phyloP scores from a whole-genome alignment of 1,284 basidiomycete genomes.

The Boletus mariae region DNA sequence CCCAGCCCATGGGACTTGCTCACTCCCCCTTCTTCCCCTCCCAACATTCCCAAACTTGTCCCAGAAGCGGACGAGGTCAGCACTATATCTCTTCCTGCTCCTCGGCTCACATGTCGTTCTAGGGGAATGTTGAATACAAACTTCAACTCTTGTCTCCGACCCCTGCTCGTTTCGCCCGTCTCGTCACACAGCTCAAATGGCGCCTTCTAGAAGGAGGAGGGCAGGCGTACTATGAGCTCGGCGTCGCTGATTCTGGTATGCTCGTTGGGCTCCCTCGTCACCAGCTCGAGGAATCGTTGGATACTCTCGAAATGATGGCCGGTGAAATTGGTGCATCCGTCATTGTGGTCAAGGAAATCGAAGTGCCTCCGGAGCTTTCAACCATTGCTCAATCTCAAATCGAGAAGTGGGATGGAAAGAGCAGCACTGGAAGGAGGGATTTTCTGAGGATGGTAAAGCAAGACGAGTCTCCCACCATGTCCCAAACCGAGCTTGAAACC shows the following conservation, averaged over 20 bases:
- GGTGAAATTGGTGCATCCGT: constrained; percentile 88
- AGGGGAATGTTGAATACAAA: constrained; percentile 86
- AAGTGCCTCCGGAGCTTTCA: constrained; percentile 56
- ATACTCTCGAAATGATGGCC: constrained; percentile 89
- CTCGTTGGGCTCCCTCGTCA: constrained; percentile 74
- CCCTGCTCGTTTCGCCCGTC: constrained; percentile 67
- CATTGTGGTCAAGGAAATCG: constrained; percentile 82
- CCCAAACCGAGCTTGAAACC: constrained; percentile 41
- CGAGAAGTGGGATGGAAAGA: constrained; percentile 28
- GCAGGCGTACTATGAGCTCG: constrained; percentile 90
- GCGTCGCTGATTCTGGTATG: constrained; percentile 82
- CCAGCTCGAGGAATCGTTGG: constrained; percentile 77
- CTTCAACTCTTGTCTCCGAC: constrained; percentile 73
- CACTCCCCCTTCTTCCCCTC: constrained; percentile 47
- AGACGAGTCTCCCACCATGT: constrained; percentile 28
- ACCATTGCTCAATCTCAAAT: constrained; percentile 35
- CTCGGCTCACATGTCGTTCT: constrained; percentile 5
- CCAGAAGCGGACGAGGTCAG: constrained; percentile 68
- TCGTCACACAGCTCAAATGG: constrained; percentile 95
- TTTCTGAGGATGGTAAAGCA: constrained; percentile 13
- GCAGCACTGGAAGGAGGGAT: constrained; percentile 23
- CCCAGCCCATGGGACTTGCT: constrained; percentile 78
- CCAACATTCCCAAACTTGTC: constrained; percentile 51
- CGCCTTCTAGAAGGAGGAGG: constrained; percentile 88
- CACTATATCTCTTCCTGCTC: neutral